Percentiles rank a stretch among this genome's conserved stretches.
phyloP scores from a whole-genome alignment of 805 yeast species.

The Cyberlindnera mississippiensis region DNA sequence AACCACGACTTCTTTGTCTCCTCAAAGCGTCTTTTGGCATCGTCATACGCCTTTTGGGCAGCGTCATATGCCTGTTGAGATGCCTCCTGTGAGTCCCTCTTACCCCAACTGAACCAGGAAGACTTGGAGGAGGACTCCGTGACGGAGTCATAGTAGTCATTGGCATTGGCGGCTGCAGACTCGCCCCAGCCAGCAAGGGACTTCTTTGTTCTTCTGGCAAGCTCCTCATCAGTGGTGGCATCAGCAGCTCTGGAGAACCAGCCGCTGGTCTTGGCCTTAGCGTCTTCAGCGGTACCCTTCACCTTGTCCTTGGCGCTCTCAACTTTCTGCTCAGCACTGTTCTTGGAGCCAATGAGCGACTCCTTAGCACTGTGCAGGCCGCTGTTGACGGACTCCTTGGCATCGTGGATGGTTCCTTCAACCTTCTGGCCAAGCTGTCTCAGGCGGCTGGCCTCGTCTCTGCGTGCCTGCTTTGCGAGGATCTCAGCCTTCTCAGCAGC shows the following conservation, averaged over 20 bases:
- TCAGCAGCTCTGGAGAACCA: conserved; percentile 1
- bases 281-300: conserved; percentile 10
- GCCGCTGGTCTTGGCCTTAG: conserved; percentile 4
- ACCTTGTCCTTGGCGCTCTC: conserved; percentile 8
- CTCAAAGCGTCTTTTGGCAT: conserved; percentile 33
- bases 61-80: conserved; percentile 13
- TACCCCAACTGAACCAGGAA: conserved; percentile 21
- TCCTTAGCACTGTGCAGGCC: conserved; percentile 18
- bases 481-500: conserved; percentile 20
- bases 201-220: conserved; percentile 31
- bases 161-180: conserved; percentile 32
- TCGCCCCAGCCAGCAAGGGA: conserved; percentile 46
- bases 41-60: conserved; percentile 18
- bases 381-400: conserved; percentile 9
- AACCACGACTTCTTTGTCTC: conserved; percentile 32
- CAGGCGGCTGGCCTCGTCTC: conserved; percentile 17
- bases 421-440: conserved; percentile 21
- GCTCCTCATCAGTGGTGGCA: conserved; percentile 27
- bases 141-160: conserved; percentile 25
- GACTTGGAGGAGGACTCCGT: conserved; percentile 11
- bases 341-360: conserved; percentile 16
- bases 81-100: not conserved
- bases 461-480: conserved; percentile 16
- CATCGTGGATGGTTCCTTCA: conserved; percentile 20
- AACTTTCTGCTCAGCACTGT: conserved; percentile 6